These are phyloP conservation scores for Fusarium mundagurra DNA, from an alignment of 2,329 filamentous ascomycete species.

Conservation along the genomic window DNA sequence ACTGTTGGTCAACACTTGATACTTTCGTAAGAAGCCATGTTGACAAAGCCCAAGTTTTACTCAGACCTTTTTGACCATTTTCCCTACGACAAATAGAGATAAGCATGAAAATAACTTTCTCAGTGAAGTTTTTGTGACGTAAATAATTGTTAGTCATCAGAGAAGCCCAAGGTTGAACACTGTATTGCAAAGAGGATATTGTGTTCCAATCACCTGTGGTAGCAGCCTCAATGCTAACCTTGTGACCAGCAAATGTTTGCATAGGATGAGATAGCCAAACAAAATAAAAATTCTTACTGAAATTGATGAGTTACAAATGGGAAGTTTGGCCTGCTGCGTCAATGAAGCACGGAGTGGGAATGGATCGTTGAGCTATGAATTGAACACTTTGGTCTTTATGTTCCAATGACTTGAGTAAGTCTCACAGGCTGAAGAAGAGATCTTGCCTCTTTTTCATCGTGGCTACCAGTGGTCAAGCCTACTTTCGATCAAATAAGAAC, in stretches of 20 bases:
- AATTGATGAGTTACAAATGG: too few relatives aligned
- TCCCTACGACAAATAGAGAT: too few relatives aligned
- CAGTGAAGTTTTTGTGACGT: accelerated
- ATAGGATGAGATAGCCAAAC: too few relatives aligned
- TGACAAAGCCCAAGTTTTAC: too few relatives aligned
- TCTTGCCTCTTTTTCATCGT: neutral
- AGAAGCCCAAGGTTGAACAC: neutral
- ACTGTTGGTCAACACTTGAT: neutral
- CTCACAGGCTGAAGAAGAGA: accelerated
- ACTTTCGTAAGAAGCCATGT: too few relatives aligned
- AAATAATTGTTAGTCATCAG: accelerated
- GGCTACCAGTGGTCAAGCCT: accelerated
- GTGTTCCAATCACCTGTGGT: too few relatives aligned
- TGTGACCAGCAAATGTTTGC: accelerated
- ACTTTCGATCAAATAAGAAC: accelerated
- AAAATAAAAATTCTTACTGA: too few relatives aligned
- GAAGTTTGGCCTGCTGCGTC: too few relatives aligned
- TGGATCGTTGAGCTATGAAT: accelerated
- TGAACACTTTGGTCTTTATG: neutral
- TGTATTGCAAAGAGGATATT: accelerated
- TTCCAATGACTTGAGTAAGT: neutral
- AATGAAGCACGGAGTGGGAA: neutral
- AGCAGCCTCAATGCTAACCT: neutral
- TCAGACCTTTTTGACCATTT: too few relatives aligned
- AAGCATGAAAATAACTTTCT: neutral